These are phyloP conservation scores for Zopfochytrium polystomum DNA, from an alignment of 371 early-diverging fungal genomes.

Conservation along the genomic window DNA sequence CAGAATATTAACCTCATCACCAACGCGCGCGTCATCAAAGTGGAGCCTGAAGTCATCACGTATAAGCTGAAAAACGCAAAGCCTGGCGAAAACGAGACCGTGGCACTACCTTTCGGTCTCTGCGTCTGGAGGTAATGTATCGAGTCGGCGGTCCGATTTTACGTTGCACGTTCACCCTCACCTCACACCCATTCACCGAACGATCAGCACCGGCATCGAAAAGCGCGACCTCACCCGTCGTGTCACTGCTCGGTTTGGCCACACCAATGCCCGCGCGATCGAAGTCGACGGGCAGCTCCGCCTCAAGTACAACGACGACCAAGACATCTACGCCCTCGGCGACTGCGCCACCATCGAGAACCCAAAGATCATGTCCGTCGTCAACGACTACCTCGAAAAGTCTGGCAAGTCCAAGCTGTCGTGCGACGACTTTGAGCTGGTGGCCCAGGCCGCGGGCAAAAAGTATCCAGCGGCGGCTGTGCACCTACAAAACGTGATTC, in stretches of 20 bases:
- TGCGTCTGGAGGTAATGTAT: conserved; percentile 38
- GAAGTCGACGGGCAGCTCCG: conserved; percentile 45
- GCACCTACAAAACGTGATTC: conserved; percentile 50
- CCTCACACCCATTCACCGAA: no score
- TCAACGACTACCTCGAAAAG: conserved; percentile 15
- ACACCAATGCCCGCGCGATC: no score
- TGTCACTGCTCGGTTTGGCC: conserved; percentile 29
- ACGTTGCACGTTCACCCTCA: no score
- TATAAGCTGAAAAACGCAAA: conserved; percentile 30
- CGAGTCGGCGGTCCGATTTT: neutral
- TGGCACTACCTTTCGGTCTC: conserved; percentile 37
- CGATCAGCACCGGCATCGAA: conserved; percentile 41
- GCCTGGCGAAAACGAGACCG: conserved; percentile 17
- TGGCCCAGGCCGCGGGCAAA: conserved; percentile 41
- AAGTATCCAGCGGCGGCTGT: conserved; percentile 56
- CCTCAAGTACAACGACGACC: conserved; percentile 29
- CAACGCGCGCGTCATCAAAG: conserved; percentile 33
- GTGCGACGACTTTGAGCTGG: conserved; percentile 48
- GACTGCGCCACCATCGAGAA: conserved; percentile 58
- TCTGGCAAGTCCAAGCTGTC: conserved; percentile 53
- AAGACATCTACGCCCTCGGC: conserved; percentile 41
- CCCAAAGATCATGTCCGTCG: conserved; percentile 52
- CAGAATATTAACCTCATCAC: conserved; percentile 36
- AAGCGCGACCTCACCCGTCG: conserved; percentile 33
- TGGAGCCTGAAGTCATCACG: conserved; percentile 32